Conservation (phyloP, 306 rosid species). For the Begonia fuchsioides region DNA sequence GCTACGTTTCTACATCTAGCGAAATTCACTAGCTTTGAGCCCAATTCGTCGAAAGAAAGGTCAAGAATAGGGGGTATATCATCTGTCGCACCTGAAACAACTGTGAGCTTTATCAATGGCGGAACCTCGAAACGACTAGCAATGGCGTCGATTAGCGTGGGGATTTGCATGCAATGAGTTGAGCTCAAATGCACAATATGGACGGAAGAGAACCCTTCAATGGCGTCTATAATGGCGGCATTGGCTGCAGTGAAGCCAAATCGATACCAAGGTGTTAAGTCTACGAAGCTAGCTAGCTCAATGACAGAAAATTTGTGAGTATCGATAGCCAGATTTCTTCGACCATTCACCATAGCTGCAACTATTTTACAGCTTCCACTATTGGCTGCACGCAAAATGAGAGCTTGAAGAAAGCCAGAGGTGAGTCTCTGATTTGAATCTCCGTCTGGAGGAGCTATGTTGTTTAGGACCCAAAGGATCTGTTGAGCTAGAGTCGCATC, state of each 20-base stretch:
- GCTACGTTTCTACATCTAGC: constrained; percentile 49
- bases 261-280: constrained; percentile 84
- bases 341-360: constrained; percentile 18
- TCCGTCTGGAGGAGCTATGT: constrained; percentile 76
- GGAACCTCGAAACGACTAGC: constrained; percentile 51
- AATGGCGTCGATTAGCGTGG: constrained; percentile 77
- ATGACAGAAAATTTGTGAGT: constrained; percentile 61
- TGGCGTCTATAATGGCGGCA: constrained; percentile 55
- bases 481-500: constrained; percentile 80
- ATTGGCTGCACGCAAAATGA: constrained; percentile 54
- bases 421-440: constrained; percentile 79
- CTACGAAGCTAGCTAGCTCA: constrained; percentile 75
- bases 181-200: constrained; percentile 68
- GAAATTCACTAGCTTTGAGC: constrained; percentile 50
- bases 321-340: constrained; percentile 12
- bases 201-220: constrained; percentile 48
- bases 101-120: constrained; percentile 60
- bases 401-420: constrained; percentile 68
- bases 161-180: constrained; percentile 96
- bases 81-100: constrained; percentile 12
- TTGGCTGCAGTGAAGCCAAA: constrained; percentile 87
- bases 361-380: constrained; percentile 50
- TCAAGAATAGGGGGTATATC: constrained; percentile 61
- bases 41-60: constrained; percentile 61
- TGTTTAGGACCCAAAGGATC: constrained; percentile 88